Evolutionary conservation across 1,284 basidiomycete species (phyloP), one percentile per base, ranked within the genome.

Genomic region (Tranzscheliella williamsii): DNA sequence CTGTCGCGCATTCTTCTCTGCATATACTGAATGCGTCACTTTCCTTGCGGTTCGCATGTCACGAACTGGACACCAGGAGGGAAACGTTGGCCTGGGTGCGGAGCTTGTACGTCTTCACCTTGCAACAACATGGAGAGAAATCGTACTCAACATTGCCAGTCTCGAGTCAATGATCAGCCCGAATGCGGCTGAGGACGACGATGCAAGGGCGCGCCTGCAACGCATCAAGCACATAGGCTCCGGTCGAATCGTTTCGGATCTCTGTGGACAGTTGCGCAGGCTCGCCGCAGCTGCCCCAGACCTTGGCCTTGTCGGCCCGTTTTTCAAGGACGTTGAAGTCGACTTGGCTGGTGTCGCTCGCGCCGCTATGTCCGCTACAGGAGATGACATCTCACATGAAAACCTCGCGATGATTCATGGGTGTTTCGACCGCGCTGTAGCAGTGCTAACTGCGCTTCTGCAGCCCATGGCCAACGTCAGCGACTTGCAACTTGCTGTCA

Each of bases 11-110:
- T 90, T 89, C 79, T 75, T 89, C 5, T 81, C 82, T 0, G 83
- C 88, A 0, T 73, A 89, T 7, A 78, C 87, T 12, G 90, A 93
- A 76, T 89, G 85, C 63, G 67, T 84, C 15, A 76, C 84, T 3
- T 86, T 86, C 67, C 75, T 87, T 24, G 41, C 52, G 20, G 27
- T 51, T 12, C 51, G 58, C 29, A 55, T 62, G 48, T 35, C 48
- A 1, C 37, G 47, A 29, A 37, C 48, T 6, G 38, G 29, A 5
- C 9, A 30, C 16, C 39, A 32, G 11, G 35, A 36, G 11, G 38
- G 44, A 22, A 45, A 20, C 6, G 42, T 24, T 5, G 30, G 39
- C 4, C 40, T 42, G 9, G 60, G 53, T 5, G 37, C 35, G 17
- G 40, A 57, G 29, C 53, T 70, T 1, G 45, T 53, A 0, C 47